Evolutionary conservation across 2,329 filamentous ascomycete species (phyloP), one percentile per base, ranked within the genome.

Genomic region (Coniochaeta sp.): DNA sequence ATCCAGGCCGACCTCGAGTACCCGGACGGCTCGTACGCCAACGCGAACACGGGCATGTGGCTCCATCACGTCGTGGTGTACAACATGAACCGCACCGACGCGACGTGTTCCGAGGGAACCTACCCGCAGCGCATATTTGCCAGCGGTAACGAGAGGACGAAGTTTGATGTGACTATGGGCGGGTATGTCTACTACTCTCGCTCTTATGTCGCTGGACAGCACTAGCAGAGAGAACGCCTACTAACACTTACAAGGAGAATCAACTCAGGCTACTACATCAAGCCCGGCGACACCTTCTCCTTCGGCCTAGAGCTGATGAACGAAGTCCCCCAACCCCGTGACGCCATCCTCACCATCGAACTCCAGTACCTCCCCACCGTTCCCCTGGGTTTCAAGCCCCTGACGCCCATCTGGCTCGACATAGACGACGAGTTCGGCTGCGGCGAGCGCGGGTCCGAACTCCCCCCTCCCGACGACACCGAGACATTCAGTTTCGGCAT

Each of bases 11-110:
- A 52, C 13, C 56, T 69, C 9, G 57, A 64, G 50, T 63, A 64
- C 52, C 51, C 55, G 2, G 57, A 67, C 51, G 66, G 65, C 5
- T 56, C 58, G 12, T 46, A 50, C 9, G 66, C 65, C 28, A 66
- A 67, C 53, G 57, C 58, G 46, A 57, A 66, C 54, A 65, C 56
- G 2, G 60, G 61, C 48, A 56, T 65, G 30, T 65, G 60, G 58
- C 57, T 68, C 4, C 65, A 66, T 54, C 59, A 64, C 48, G 50
- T 54, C 13, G 52, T 58, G 1, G 18, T 62, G 6, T 16, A 49
- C 14, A 60, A 52, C 32, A 52, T 60, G 35, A 47, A 51, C 14
- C 56, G 58, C 1, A 52, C 52, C 3, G 61, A 65, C 12, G 51
- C 58, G 1, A 56, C 53, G 28, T 59, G 54, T 12, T 27, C 46